Conservation (phyloP, 495 filamentous ascomycete genomes). For the Penicillium tannophilum region DNA sequence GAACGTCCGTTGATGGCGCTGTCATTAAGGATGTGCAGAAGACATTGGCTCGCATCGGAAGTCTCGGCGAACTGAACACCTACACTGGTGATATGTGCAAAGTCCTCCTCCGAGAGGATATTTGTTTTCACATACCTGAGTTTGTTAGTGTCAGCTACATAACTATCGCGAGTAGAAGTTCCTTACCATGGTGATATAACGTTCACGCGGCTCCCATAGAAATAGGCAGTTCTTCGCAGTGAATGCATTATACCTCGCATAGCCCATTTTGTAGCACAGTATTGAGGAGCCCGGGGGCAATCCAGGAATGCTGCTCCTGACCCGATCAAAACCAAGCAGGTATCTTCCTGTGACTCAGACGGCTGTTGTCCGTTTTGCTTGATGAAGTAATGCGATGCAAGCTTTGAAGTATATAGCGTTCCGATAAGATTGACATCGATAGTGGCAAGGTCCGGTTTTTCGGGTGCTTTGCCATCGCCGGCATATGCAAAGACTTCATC, state of each 20-base stretch:
- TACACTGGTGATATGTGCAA: conserved; percentile 12
- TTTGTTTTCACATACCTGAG: conserved; percentile 28
- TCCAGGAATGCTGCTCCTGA: conserved; percentile 35
- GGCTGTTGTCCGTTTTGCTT: conserved; percentile 20
- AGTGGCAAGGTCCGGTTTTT: conserved; percentile 38
- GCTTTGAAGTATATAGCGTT: conserved; percentile 44
- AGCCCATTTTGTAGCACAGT: conserved; percentile 32
- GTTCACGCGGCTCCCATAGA: conserved; percentile 26
- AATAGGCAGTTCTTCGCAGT: conserved; percentile 22
- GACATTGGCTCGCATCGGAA: conserved; percentile 18
- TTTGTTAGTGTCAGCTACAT: neutral
- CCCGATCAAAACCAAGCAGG: conserved; percentile 29
- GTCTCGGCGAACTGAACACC: conserved; percentile 22
- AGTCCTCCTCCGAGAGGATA: conserved; percentile 21
- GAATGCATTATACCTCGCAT: conserved; percentile 34
- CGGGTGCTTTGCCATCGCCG: conserved; percentile 26
- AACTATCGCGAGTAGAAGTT: neutral
- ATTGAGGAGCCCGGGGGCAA: conserved; percentile 23
- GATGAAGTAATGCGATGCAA: conserved; percentile 47
- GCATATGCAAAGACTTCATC: conserved; percentile 38
- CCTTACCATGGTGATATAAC: conserved; percentile 27
- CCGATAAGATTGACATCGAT: conserved; percentile 47
- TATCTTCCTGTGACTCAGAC: conserved; percentile 20
- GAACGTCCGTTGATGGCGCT: conserved; percentile 20
- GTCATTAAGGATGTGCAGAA: conserved; percentile 24